Evolutionary conservation across 257 asterid genomes (phyloP).

Genomic region (Eustoma russellianum): DNA sequence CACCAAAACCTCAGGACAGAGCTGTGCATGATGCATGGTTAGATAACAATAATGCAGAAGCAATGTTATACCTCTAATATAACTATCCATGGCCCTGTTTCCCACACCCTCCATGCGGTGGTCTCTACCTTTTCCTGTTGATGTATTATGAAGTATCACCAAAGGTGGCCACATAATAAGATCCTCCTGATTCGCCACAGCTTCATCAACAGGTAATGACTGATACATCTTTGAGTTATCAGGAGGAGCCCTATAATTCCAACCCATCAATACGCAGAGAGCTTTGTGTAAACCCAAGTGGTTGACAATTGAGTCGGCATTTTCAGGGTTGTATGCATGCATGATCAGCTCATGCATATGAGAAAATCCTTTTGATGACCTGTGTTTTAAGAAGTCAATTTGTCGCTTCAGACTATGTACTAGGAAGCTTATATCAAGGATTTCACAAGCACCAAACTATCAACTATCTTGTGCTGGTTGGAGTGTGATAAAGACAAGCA

Average conservation of each 20-base stretch:
- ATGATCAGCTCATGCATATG: conserved; percentile 80
- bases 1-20: conserved; percentile 1
- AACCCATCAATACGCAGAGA: conserved; percentile 87
- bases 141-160: conserved; percentile 77
- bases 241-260: conserved; percentile 78
- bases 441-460: too few relatives aligned
- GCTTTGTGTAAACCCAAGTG: conserved; percentile 95
- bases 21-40: background rate
- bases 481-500: too few relatives aligned
- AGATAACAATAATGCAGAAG: conserved; percentile 21
- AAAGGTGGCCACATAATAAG: conserved; percentile 96
- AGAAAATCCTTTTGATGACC: conserved; percentile 71
- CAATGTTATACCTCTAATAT: conserved; percentile 70
- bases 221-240: conserved; percentile 83
- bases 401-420: conserved; percentile 6
- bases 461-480: too few relatives aligned
- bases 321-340: conserved; percentile 74
- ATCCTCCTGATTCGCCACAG: conserved; percentile 65
- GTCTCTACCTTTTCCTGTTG: conserved; percentile 76
- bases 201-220: conserved; percentile 58
- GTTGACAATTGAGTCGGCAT: conserved; percentile 53
- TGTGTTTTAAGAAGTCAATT: conserved; percentile 60
- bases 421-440: too few relatives aligned
- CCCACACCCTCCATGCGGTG: conserved; percentile 97
- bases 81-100: conserved; percentile 87